Conservation (phyloP, 768 basidiomycete genomes). For the Lactarius sanguifluus region DNA sequence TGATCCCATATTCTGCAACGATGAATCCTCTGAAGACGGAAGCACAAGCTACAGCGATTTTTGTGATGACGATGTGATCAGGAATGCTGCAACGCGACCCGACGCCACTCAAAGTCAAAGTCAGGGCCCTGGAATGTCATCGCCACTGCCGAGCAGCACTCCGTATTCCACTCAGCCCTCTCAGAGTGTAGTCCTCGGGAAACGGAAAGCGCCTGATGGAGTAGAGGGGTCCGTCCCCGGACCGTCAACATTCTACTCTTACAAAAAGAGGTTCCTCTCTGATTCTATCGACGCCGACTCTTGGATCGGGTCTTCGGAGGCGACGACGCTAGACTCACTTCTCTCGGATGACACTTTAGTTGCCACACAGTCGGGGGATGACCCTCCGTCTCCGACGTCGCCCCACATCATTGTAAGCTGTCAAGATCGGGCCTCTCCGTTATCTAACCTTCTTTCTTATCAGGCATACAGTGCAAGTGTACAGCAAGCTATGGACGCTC, state of each 20-base stretch:
- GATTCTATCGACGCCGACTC: neutral
- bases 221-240: too few relatives aligned
- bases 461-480: constrained; percentile 21
- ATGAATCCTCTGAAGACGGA: constrained; percentile 7
- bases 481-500: constrained; percentile 21
- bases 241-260: neutral
- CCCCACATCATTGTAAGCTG: constrained; percentile 17
- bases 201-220: constrained; percentile 20
- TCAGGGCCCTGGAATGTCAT: neutral
- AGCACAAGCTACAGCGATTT: constrained; percentile 21
- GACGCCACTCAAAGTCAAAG: neutral
- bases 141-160: neutral
- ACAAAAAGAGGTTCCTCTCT: constrained; percentile 7
- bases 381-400: neutral
- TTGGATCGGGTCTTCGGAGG: neutral
- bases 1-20: neutral
- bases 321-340: neutral
- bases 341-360: neutral
- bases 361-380: neutral
- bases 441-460: neutral
- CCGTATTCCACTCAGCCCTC: constrained; percentile 1
- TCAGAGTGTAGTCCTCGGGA: constrained; percentile 5
- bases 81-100: neutral
- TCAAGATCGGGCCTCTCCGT: neutral
- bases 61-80: constrained; percentile 16